A percentile compares a stretch with the other conserved stretches of the same genome.
These are phyloP conservation scores for Daedaleopsis nitida DNA, from an alignment of 768 basidiomycete genomes.

Conservation along the genomic window DNA sequence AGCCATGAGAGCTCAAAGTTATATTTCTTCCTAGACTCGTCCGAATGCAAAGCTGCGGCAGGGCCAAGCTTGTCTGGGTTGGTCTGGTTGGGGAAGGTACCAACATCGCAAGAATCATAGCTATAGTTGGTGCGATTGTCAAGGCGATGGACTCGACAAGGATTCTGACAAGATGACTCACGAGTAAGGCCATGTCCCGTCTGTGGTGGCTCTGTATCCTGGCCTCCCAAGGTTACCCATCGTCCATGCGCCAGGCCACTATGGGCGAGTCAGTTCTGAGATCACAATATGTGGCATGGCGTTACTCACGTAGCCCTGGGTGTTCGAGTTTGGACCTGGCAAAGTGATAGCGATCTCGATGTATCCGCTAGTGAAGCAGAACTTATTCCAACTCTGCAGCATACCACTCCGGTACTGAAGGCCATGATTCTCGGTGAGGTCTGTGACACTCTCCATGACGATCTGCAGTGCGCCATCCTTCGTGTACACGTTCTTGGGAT, in stretches of 20 bases:
- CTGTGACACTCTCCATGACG: conserved; percentile 55
- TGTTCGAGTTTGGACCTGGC: conserved; percentile 58
- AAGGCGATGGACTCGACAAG: too few species aligned
- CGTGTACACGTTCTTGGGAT: conserved; percentile 67
- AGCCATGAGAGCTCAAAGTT: conserved; percentile 72
- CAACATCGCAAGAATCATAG: conserved; percentile 58
- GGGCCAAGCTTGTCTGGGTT: conserved; percentile 53
- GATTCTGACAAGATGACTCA: conserved; percentile 35
- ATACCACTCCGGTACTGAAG: conserved; percentile 72
- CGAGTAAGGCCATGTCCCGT: conserved; percentile 86
- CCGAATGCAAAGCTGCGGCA: conserved; percentile 56
- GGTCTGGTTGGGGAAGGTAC: conserved; percentile 58
- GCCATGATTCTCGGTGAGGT: conserved; percentile 46
- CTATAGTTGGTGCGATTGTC: conserved; percentile 30
- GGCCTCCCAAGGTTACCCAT: conserved; percentile 87
- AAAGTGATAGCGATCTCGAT: conserved; percentile 67
- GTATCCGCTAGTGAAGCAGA: conserved; percentile 79
- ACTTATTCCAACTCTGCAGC: conserved; percentile 91
- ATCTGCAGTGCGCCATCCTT: conserved; percentile 67
- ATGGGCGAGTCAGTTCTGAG: not conserved
- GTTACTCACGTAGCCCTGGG: conserved; percentile 46
- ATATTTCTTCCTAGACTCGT: conserved; percentile 49
- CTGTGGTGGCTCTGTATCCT: conserved; percentile 77
- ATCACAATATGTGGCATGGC: conserved; percentile 1
- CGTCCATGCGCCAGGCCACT: conserved; percentile 90